A percentile compares a stretch with the other conserved stretches of the same genome.
Conservation (phyloP, 306 rosid species). For the Trifolium dubium region DNA sequence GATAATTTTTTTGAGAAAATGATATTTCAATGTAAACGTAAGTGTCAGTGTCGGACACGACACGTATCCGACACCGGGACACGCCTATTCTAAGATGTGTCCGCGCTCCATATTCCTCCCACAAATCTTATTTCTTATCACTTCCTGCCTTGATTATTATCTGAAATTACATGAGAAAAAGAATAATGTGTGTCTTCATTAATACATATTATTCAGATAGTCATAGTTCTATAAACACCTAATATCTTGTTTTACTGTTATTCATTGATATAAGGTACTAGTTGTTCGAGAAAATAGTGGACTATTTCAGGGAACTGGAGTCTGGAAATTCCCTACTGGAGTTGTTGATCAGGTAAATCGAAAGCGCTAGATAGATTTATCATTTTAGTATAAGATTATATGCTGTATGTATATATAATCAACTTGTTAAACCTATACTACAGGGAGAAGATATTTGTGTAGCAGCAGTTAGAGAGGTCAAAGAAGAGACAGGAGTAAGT, state of each 20-base stretch:
- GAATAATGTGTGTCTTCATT: not conserved
- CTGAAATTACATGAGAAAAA: not conserved
- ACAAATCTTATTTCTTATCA: not conserved
- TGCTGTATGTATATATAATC: constrained; percentile 11
- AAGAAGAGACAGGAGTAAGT: constrained; percentile 95
- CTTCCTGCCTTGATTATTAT: constrained; percentile 1
- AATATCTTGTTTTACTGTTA: constrained; percentile 6
- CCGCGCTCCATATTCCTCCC: too few species aligned
- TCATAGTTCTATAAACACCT: not conserved
- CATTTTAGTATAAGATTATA: constrained; percentile 16
- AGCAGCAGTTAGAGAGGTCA: constrained; percentile 86
- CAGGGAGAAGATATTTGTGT: constrained; percentile 86
- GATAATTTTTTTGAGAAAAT: too few species aligned
- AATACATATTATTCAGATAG: not conserved
- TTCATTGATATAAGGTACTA: constrained; percentile 55
- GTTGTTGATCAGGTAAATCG: constrained; percentile 72
- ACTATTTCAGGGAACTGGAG: constrained; percentile 56
- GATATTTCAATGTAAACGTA: too few species aligned
- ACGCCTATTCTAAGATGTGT: too few species aligned
- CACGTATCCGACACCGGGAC: too few species aligned
- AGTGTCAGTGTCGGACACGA: too few species aligned
- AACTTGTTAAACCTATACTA: constrained; percentile 37
- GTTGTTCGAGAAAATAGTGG: constrained; percentile 88
- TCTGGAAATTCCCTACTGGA: constrained; percentile 91
- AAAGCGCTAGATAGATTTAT: constrained; percentile 3